Conservation (phyloP, 805 yeast species). For the Candida silvicultrix region DNA sequence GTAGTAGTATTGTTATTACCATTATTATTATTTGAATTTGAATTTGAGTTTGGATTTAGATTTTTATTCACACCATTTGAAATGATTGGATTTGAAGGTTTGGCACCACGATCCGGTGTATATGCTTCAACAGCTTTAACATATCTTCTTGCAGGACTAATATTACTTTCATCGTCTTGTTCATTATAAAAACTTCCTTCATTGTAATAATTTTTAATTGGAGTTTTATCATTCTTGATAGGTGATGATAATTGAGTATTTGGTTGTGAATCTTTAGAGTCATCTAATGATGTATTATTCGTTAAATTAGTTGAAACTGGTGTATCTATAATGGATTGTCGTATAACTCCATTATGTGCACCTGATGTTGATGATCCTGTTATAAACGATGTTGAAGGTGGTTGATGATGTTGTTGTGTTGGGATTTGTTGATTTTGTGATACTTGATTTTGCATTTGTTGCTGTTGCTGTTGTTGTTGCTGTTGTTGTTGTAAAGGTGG, state of each 20-base stretch:
- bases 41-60: not conserved
- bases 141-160: conserved; percentile 34
- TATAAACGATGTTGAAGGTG: conserved; percentile 3
- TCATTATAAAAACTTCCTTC: conserved; percentile 3
- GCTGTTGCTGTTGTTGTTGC: conserved; percentile 4
- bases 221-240: conserved; percentile 5
- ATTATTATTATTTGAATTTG: not conserved
- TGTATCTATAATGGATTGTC: not conserved
- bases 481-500: conserved; percentile 6
- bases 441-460: not conserved
- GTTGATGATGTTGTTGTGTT: not conserved
- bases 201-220: conserved; percentile 7
- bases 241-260: conserved; percentile 14
- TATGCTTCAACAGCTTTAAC: conserved; percentile 53
- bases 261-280: conserved; percentile 3
- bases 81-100: not conserved
- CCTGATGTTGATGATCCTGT: conserved; percentile 1
- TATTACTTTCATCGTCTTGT: conserved; percentile 3
- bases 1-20: not conserved
- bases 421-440: conserved; percentile 1
- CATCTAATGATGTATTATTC: not conserved
- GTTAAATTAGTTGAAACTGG: not conserved
- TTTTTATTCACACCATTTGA: no score
- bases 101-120: conserved; percentile 53
- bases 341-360: conserved; percentile 4